Percentiles rank a stretch among this genome's conserved stretches.
Conservation (phyloP, 768 basidiomycete genomes). For the Clathrus columnatus region DNA sequence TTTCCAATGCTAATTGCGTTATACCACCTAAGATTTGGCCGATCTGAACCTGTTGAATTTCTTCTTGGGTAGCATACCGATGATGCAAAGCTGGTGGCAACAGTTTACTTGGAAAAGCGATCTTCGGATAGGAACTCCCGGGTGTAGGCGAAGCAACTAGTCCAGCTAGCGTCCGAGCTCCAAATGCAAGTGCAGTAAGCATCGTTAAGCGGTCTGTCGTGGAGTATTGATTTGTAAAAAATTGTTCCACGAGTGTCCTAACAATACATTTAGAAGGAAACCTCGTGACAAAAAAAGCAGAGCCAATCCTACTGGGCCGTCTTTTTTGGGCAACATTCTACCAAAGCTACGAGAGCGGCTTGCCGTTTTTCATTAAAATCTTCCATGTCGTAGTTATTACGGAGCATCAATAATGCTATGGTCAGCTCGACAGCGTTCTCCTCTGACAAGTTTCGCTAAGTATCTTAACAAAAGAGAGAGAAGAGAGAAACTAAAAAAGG, state of each 20-base stretch:
- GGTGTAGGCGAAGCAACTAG: conserved; percentile 29
- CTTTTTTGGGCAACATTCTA: conserved; percentile 67
- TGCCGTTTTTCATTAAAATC: conserved; percentile 72
- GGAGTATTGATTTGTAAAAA: conserved; percentile 91
- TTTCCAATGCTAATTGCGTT: conserved; percentile 53
- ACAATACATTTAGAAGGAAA: not conserved
- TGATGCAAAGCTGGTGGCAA: conserved; percentile 66
- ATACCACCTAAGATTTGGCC: conserved; percentile 56
- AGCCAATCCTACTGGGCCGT: conserved; percentile 62
- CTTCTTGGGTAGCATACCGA: conserved; percentile 44
- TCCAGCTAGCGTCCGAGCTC: conserved; percentile 73
- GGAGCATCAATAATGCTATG: conserved; percentile 61
- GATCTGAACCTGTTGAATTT: conserved; percentile 30
- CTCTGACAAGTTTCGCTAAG: conserved; percentile 35
- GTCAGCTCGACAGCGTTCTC: conserved; percentile 85
- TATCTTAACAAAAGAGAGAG: not conserved
- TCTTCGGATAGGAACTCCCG: conserved; percentile 17
- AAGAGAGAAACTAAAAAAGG: conserved; percentile 21
- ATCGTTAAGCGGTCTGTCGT: conserved; percentile 76
- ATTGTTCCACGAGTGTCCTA: conserved; percentile 83
- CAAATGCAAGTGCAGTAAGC: conserved; percentile 78
- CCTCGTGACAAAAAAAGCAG: not conserved
- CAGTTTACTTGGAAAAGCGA: conserved; percentile 72
- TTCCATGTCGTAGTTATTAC: conserved; percentile 79
- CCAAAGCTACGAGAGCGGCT: conserved; percentile 66